Percentiles rank a stretch among this genome's conserved stretches.
Evolutionary conservation across 1,139 yeast species (phyloP).

Genomic region (Taphrina populina): DNA sequence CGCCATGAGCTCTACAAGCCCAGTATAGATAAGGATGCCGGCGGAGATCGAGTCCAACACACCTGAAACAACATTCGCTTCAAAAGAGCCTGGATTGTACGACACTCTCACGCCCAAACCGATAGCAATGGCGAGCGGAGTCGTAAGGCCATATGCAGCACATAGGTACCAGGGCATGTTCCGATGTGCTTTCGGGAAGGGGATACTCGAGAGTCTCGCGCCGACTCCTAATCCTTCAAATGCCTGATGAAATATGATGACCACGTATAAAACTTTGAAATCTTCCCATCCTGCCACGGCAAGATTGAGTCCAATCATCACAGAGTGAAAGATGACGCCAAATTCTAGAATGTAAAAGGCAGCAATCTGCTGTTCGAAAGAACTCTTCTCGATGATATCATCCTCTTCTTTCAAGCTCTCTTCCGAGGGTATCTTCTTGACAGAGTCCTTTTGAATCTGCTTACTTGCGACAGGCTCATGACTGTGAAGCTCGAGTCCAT

Average conservation of each 20-base stretch:
- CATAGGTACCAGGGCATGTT: conserved; percentile 64
- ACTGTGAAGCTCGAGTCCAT: background rate
- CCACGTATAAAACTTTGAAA: conserved; percentile 67
- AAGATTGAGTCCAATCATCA: conserved; percentile 63
- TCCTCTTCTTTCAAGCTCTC: conserved; percentile 2
- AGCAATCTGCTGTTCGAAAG: conserved; percentile 45
- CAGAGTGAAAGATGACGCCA: conserved; percentile 70
- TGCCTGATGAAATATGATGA: conserved; percentile 75
- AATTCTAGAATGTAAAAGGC: conserved; percentile 62
- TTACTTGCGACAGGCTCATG: background rate
- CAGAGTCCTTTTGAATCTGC: background rate
- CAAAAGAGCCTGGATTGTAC: conserved; percentile 57
- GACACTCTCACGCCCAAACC: conserved; percentile 77
- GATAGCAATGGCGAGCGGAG: conserved; percentile 78
- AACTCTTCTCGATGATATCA: background rate
- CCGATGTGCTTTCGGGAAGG: conserved; percentile 56
- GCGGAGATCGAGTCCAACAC: conserved; percentile 81
- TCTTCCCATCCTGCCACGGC: conserved; percentile 64
- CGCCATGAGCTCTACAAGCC: conserved; percentile 79
- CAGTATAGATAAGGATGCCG: conserved; percentile 78
- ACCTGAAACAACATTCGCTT: conserved; percentile 67
- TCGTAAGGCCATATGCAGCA: conserved; percentile 59
- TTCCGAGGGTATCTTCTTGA: background rate
- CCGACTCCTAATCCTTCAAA: conserved; percentile 87
- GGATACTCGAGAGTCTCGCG: conserved; percentile 68